Base-by-base conservation (phyloP, 225 moss, liverwort and hornwort species). In the Bryoerythrophyllum caledonicum region DNA sequence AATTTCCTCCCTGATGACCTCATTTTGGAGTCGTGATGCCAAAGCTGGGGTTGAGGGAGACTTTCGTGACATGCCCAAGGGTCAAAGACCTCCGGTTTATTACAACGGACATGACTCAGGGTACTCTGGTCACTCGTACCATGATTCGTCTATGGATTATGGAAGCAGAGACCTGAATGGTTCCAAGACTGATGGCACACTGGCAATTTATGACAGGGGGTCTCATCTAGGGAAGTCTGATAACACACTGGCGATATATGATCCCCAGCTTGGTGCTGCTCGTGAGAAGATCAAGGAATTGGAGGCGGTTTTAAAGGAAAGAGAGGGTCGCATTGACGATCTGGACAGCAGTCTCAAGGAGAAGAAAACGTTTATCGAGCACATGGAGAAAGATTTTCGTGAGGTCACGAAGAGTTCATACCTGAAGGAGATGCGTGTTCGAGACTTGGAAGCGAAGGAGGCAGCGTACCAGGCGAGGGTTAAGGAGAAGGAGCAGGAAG, bases 1-100 rank as follows among this genome's bases (percentile, higher is more conserved):
- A 54, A 80, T 84, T 77, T 77, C 84, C 76, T 35, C 34, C 2
- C 30, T 62, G 52, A 52, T 51, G 19, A 10, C 74, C 77, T 84
- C 84, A 12, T 46, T 77, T 27, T 80, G 77, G 80, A 79, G 65
- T 48, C 84, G 84, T 21, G 84, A 84, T 38, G 69, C 83, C 58
- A 84, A 63, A 70, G 10, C 65, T 35, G 69, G 73, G 35, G 55
- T 37, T 13, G 60, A 61, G 48, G 48, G 48, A 74, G 53, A 54
- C 60, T n/a, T 14, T 48, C 72, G 60, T 57, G 83, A 83, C 71
- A 63, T 63, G 67, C 63, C 72, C 6, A 80, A 72, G 32, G 41
- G 72, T 63, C 76, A 53, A 20, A 54, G 53, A 67, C 67, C 73
- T 67, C 25, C 14, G 49, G 10, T 5, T 10, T 58, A 2, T 65